phyloP scores from a whole-genome alignment of 768 basidiomycete genomes.

The Polyporus arcularius region DNA sequence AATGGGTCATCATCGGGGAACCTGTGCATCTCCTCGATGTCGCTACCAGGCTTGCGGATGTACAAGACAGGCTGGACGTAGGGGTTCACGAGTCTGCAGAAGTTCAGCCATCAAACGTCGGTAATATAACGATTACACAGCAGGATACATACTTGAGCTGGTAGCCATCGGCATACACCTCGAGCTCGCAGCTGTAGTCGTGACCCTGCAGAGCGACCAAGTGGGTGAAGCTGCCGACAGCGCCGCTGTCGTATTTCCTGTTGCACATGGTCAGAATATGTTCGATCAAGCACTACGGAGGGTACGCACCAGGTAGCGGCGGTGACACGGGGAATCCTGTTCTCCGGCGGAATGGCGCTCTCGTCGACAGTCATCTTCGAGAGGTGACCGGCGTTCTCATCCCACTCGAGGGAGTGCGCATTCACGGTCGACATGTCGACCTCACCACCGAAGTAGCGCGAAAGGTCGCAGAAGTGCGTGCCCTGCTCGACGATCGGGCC shows the following conservation, averaged over 20 bases:
- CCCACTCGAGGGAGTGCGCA: constrained; percentile 91
- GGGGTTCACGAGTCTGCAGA: constrained; percentile 77
- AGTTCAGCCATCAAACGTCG: neutral
- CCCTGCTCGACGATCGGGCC: constrained; percentile 90
- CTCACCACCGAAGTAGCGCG: constrained; percentile 96
- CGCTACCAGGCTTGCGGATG: constrained; percentile 82
- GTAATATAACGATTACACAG: neutral
- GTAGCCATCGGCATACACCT: constrained; percentile 94
- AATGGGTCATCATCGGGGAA: constrained; percentile 89
- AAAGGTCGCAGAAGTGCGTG: constrained; percentile 96
- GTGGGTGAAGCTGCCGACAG: constrained; percentile 91
- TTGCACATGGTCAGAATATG: neutral
- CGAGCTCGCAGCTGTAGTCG: constrained; percentile 93
- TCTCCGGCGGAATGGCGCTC: constrained; percentile 76
- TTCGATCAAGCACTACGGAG: neutral
- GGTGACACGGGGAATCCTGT: constrained; percentile 93
- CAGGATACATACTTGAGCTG: constrained; percentile 61
- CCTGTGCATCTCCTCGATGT: constrained; percentile 65
- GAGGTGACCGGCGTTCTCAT: constrained; percentile 85
- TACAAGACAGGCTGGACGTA: constrained; percentile 90
- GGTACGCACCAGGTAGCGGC: constrained; percentile 79
- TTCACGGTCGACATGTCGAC: constrained; percentile 79
- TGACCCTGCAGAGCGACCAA: constrained; percentile 88
- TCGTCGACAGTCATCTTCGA: constrained; percentile 86
- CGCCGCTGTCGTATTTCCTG: constrained; percentile 95